A percentile compares a stretch with the other conserved stretches of the same genome.
These are phyloP conservation scores for Oryza punctata DNA, from an alignment of 176 grass and related monocot genomes.

Conservation along the genomic window DNA sequence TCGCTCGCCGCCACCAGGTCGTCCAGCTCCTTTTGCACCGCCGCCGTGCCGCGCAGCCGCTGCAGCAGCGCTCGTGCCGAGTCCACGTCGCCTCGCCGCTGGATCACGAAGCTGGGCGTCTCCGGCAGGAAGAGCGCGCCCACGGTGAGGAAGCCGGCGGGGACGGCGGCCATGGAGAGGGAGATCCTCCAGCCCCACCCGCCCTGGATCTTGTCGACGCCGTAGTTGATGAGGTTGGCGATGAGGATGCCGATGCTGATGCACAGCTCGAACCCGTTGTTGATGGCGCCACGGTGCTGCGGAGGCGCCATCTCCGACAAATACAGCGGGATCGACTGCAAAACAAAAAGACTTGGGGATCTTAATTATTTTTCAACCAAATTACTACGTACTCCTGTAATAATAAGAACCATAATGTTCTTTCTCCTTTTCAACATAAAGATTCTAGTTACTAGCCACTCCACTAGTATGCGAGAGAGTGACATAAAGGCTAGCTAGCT, in stretches of 20 bases:
- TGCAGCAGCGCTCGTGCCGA: constrained; percentile 55
- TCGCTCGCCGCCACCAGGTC: constrained; percentile 60
- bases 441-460: too few relatives aligned
- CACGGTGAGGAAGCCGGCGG: constrained; percentile 62
- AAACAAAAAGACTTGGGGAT: too few relatives aligned
- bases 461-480: too few relatives aligned
- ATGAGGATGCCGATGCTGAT: constrained; percentile 78
- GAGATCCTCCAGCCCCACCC: constrained; percentile 90
- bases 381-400: too few relatives aligned
- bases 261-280: constrained; percentile 82
- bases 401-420: too few relatives aligned
- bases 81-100: constrained; percentile 53
- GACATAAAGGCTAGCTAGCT: too few relatives aligned
- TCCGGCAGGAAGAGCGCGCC: constrained; percentile 79
- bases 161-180: constrained; percentile 64
- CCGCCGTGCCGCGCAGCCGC: constrained; percentile 60
- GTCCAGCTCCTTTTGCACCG: constrained; percentile 68
- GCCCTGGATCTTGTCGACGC: constrained; percentile 46
- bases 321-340: constrained; percentile 83
- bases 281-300: constrained; percentile 78
- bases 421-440: too few relatives aligned
- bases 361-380: too few relatives aligned
- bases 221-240: constrained; percentile 87
- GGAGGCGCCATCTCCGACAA: constrained; percentile 89
- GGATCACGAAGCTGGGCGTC: constrained; percentile 78